Conservation (phyloP, 495 filamentous ascomycete species). For the Xylaria scruposa region DNA sequence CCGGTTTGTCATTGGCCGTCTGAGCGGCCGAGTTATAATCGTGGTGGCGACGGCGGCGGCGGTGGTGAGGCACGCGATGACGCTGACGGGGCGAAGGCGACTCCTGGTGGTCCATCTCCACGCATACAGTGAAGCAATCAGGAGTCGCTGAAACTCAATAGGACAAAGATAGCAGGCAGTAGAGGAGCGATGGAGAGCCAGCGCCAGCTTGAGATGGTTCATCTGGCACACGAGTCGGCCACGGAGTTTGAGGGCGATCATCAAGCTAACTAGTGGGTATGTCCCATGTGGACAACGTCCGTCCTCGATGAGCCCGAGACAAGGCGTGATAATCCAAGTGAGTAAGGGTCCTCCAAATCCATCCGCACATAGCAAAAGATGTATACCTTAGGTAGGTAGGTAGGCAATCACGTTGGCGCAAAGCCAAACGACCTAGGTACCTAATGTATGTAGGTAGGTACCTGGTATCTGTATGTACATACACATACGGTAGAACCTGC, state of each 20-base stretch:
- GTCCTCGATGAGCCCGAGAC: neutral
- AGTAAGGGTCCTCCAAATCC: constrained; percentile 1
- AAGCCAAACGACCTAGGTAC: too few species aligned
- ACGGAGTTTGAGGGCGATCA: constrained; percentile 1
- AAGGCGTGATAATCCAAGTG: neutral
- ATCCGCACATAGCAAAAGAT: neutral
- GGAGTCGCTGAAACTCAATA: constrained; percentile 34
- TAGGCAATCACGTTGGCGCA: neutral
- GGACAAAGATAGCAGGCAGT: neutral
- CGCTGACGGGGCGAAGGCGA: constrained; percentile 30
- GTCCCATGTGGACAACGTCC: neutral
- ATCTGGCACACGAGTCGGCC: constrained; percentile 2
- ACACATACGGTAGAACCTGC: constrained; percentile 6
- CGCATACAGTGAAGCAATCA: constrained; percentile 33
- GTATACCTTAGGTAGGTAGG: too few species aligned
- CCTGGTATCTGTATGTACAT: neutral
- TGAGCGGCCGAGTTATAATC: constrained; percentile 10
- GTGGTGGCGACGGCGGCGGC: constrained; percentile 27
- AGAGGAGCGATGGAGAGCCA: constrained; percentile 10
- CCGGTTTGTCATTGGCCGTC: neutral
- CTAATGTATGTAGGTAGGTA: too few species aligned
- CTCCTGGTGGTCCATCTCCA: constrained; percentile 36
- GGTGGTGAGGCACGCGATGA: constrained; percentile 35
- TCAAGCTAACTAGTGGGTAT: neutral
- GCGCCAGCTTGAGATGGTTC: neutral